These are phyloP conservation scores for Aspergillus jensenii DNA, from an alignment of 2,329 filamentous ascomycete species.

Conservation along the genomic window DNA sequence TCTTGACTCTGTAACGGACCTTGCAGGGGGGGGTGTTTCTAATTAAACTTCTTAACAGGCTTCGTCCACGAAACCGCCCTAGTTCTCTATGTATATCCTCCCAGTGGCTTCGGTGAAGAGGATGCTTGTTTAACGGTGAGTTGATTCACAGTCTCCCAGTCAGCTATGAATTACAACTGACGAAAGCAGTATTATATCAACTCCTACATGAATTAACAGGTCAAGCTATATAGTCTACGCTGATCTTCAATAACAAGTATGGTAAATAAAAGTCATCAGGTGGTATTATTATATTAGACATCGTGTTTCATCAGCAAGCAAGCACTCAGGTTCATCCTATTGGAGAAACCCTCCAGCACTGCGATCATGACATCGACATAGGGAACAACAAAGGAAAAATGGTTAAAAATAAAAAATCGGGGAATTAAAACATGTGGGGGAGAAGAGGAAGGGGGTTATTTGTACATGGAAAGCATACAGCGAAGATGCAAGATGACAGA, in stretches of 20 bases:
- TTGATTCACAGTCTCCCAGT: background rate
- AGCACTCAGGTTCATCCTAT: background rate
- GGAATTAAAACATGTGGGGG: conserved; percentile 15
- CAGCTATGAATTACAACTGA: background rate
- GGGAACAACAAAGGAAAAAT: conserved; percentile 7
- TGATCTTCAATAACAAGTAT: background rate
- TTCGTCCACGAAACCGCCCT: conserved; percentile 48
- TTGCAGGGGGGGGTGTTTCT: background rate
- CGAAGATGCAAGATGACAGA: conserved; percentile 1
- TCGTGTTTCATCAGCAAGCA: conserved; percentile 14
- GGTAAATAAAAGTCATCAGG: conserved; percentile 6
- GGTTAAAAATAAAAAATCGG: conserved; percentile 20
- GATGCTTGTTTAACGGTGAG: conserved; percentile 49
- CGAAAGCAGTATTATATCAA: conserved; percentile 45
- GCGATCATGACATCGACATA: conserved; percentile 5
- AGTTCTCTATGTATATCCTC: conserved; percentile 48
- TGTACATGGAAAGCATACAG: conserved; percentile 12
- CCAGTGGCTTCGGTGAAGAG: conserved; percentile 40
- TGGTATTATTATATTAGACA: conserved; percentile 14
- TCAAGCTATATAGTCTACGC: background rate
- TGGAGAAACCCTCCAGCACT: conserved; percentile 11
- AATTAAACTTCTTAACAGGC: conserved; percentile 23
- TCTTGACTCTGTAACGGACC: background rate
- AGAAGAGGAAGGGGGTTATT: conserved; percentile 12
- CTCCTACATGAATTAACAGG: conserved; percentile 36